Evolutionary conservation across 2,329 filamentous ascomycete genomes (phyloP).

Genomic region (Leptographium wingfieldii): DNA sequence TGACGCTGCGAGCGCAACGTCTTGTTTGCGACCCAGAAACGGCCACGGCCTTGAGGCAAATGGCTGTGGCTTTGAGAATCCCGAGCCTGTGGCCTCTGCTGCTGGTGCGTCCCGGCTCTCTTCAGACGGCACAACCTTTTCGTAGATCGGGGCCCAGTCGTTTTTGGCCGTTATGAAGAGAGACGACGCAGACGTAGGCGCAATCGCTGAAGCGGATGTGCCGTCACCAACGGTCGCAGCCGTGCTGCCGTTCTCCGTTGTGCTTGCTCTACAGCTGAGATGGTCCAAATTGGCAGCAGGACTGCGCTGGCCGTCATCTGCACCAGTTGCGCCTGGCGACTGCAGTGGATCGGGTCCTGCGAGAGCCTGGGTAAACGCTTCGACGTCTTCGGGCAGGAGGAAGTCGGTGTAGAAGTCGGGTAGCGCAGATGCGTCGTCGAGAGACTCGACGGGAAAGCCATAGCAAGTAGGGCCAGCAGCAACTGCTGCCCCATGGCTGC

Average conservation of each 20-base stretch:
- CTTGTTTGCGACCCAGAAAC: not conserved
- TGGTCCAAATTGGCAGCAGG: constrained; percentile 25
- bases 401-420: constrained; percentile 78
- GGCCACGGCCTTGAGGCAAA: not conserved
- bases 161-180: constrained; percentile 79
- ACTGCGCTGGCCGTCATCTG: constrained; percentile 36
- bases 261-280: constrained; percentile 12
- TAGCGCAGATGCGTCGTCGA: constrained; percentile 55
- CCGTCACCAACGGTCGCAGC: not conserved
- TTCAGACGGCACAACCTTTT: constrained; percentile 37
- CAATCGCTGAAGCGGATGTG: not conserved
- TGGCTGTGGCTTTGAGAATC: not conserved
- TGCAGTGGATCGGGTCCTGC: constrained; percentile 67
- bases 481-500: not conserved
- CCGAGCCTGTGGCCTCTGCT: not conserved
- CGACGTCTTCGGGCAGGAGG: constrained; percentile 56
- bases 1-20: not conserved
- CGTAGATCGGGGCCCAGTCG: constrained; percentile 85
- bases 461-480: constrained; percentile 20
- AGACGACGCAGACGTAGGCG: constrained; percentile 3
- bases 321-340: constrained; percentile 23
- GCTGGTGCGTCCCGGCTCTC: not conserved
- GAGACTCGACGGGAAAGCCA: constrained; percentile 45
- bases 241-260: not conserved
- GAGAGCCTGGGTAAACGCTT: constrained; percentile 69